Percentiles rank a stretch among this genome's conserved stretches.
Evolutionary conservation across 2,329 filamentous ascomycete genomes (phyloP).

Genomic region (Dichotomopilus funicola): DNA sequence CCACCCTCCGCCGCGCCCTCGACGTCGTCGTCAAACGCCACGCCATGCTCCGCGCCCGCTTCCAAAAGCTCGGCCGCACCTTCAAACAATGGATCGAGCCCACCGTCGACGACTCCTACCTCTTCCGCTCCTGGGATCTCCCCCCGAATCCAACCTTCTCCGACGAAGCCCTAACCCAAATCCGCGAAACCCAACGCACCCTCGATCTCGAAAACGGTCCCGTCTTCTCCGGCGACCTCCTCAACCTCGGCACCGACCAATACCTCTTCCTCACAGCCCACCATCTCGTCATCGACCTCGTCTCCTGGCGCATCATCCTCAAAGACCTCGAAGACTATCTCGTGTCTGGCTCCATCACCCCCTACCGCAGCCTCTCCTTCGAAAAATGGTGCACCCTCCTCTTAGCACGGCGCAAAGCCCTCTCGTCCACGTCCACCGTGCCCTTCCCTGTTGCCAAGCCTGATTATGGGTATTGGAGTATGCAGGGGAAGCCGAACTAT

Average conservation of each 20-base stretch:
- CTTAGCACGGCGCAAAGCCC: conserved; percentile 22
- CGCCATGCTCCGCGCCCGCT: conserved; percentile 32
- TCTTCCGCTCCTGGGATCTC: conserved; percentile 9
- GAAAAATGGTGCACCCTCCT: conserved; percentile 33
- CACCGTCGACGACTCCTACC: conserved; percentile 14
- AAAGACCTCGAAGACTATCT: conserved; percentile 35
- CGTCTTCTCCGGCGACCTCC: conserved; percentile 18
- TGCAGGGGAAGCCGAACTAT: conserved; percentile 11
- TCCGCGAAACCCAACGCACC: conserved; percentile 19
- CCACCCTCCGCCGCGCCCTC: conserved; percentile 20
- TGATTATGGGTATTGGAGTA: conserved; percentile 12
- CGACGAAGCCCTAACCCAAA: conserved; percentile 1
- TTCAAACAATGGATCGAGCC: conserved; percentile 22
- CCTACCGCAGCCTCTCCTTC: conserved; percentile 26
- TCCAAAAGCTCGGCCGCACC: conserved; percentile 21
- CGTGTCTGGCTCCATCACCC: conserved; percentile 17
- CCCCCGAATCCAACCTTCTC: background rate
- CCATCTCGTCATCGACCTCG: conserved; percentile 36
- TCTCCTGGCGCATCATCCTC: conserved; percentile 39
- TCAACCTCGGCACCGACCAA: conserved; percentile 18
- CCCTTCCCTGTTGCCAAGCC: conserved; percentile 8
- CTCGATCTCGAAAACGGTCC: conserved; percentile 21
- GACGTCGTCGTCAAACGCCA: conserved; percentile 25
- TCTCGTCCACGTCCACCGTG: conserved; percentile 3
- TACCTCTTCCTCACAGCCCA: conserved; percentile 29